These are phyloP conservation scores for Chrysanthemum seticuspe DNA, from an alignment of 129 eudicot species.

Conservation along the genomic window DNA sequence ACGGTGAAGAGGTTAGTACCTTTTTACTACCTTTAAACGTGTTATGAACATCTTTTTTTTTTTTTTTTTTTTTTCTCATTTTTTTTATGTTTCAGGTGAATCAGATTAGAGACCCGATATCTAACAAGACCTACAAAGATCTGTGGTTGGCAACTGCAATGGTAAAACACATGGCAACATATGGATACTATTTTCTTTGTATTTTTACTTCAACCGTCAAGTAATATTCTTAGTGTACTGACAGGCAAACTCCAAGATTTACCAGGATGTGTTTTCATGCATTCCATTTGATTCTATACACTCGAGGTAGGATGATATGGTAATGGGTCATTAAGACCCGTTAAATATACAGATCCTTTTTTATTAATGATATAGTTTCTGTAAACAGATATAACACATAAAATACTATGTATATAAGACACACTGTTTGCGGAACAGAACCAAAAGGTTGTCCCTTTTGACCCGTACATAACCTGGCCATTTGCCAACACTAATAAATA, in stretches of 20 bases:
- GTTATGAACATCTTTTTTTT: not conserved
- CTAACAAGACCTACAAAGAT: constrained; percentile 69
- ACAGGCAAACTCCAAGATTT: constrained; percentile 72
- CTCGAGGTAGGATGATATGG: constrained; percentile 55
- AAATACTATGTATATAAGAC: too few relatives aligned
- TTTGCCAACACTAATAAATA: too few relatives aligned
- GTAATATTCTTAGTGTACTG: constrained; percentile 24
- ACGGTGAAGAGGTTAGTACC: constrained; percentile 56
- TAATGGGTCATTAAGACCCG: too few relatives aligned
- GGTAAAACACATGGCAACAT: constrained; percentile 41
- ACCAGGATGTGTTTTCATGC: constrained; percentile 80
- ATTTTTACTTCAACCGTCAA: not conserved
- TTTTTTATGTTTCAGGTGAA: constrained; percentile 39
- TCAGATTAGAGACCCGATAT: constrained; percentile 65
- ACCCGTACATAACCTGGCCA: too few relatives aligned
- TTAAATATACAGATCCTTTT: too few relatives aligned
- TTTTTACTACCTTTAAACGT: constrained; percentile 7
- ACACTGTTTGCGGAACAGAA: too few relatives aligned
- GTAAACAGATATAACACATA: too few relatives aligned
- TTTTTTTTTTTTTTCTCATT: too few relatives aligned
- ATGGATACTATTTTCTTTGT: not conserved
- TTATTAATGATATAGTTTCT: too few relatives aligned
- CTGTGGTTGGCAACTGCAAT: constrained; percentile 80
- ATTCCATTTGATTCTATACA: constrained; percentile 79
- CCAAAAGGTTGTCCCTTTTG: too few relatives aligned